These are phyloP conservation scores for Grigorovia humatica DNA, from an alignment of 805 yeast species.

Conservation along the genomic window DNA sequence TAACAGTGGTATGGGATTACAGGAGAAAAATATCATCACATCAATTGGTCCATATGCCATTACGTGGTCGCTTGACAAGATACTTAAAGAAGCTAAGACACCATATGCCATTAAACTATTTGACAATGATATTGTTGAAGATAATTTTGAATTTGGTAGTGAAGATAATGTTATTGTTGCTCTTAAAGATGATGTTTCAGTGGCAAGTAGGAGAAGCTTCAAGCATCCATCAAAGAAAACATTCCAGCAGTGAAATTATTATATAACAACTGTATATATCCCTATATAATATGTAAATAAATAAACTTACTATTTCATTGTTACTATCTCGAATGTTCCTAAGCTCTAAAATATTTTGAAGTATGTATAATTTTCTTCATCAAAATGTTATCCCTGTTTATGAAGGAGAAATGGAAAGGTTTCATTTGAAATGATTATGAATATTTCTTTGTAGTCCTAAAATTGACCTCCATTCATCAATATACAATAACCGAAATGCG, in stretches of 20 bases:
- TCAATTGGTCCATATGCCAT: slow-evolving; percentile 77
- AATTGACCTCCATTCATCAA: slow-evolving; percentile 47
- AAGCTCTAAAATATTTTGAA: too few species aligned
- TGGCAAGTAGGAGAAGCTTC: slow-evolving; percentile 53
- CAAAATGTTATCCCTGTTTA: neutral
- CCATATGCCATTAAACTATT: slow-evolving; percentile 59
- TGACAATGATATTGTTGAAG: slow-evolving; percentile 53
- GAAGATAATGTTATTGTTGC: slow-evolving; percentile 65
- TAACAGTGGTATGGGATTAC: slow-evolving; percentile 55
- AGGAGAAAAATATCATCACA: slow-evolving; percentile 63
- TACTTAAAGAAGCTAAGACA: slow-evolving; percentile 34
- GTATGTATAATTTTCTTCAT: too few species aligned
- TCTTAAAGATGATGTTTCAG: slow-evolving; percentile 62
- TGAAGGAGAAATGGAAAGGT: neutral
- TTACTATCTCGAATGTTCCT: too few species aligned
- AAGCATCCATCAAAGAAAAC: slow-evolving; percentile 33
- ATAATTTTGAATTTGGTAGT: slow-evolving; percentile 68
- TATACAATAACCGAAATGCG: slow-evolving; percentile 50
- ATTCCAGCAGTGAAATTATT: neutral
- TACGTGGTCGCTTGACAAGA: slow-evolving; percentile 62
- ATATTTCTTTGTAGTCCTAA: slow-evolving; percentile 36
- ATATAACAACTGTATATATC: neutral
- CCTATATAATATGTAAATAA: neutral
- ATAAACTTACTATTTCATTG: neutral
- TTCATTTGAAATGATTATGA: slow-evolving; percentile 10